Evolutionary conservation across 768 basidiomycete species (phyloP).

Genomic region (Boletus sensibilis): DNA sequence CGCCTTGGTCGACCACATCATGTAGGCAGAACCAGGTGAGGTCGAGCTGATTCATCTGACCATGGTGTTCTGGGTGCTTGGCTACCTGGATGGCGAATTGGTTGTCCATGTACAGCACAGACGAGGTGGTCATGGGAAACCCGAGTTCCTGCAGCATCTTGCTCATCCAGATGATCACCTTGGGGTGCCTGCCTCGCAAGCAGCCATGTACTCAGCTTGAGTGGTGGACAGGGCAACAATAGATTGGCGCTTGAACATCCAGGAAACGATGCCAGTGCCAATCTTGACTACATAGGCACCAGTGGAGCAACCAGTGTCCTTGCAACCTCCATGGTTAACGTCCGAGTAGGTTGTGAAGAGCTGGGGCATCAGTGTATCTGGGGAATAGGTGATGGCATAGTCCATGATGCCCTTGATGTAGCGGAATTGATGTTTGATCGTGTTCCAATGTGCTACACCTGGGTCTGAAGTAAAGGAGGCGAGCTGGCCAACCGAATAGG

Average conservation of each 20-base stretch:
- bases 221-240: constrained; percentile 33
- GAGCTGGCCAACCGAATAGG: not conserved
- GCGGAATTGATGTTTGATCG: too few species aligned
- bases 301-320: not conserved
- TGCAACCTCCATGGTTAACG: not conserved
- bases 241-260: too few species aligned
- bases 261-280: too few species aligned
- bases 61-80: too few species aligned
- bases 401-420: not conserved
- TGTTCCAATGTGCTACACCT: not conserved
- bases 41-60: too few species aligned
- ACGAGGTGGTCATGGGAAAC: too few species aligned
- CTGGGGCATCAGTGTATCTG: too few species aligned
- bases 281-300: not conserved
- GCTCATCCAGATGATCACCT: constrained; percentile 31
- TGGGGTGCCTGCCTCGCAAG: constrained; percentile 19
- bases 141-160: constrained; percentile 13
- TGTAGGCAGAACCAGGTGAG: too few species aligned
- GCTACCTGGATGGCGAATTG: too few species aligned
- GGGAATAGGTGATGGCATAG: not conserved
- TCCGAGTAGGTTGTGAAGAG: not conserved
- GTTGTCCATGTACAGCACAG: too few species aligned
- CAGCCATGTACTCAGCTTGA: constrained; percentile 39
- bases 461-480: not conserved
- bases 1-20: too few species aligned